Conservation (phyloP, 2,329 filamentous ascomycete species). For the Stachybotrys chlorohalonatus region DNA sequence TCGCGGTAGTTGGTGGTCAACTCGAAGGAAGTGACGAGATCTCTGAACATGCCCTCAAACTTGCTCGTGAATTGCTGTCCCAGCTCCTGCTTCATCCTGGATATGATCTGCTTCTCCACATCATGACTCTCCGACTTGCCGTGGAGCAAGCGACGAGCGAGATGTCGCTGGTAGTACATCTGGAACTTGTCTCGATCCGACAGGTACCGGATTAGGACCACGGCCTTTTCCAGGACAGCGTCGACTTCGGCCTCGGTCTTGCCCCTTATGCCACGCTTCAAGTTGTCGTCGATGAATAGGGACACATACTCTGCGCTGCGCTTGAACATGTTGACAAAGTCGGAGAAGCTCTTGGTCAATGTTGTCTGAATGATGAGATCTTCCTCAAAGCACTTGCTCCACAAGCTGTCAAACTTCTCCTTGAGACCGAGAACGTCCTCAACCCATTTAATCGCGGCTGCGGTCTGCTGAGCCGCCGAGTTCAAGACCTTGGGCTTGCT, state of each 20-base stretch:
- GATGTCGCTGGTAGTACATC: slow-evolving; percentile 95
- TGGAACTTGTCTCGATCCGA: slow-evolving; percentile 93
- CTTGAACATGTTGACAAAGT: slow-evolving; percentile 87
- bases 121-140: slow-evolving; percentile 86
- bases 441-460: slow-evolving; percentile 88
- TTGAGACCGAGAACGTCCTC: slow-evolving; percentile 82
- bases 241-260: slow-evolving; percentile 89
- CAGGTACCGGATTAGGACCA: slow-evolving; percentile 78
- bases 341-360: slow-evolving; percentile 76
- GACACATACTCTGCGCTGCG: slow-evolving; percentile 89
- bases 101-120: slow-evolving; percentile 91
- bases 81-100: slow-evolving; percentile 92
- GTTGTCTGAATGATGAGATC: slow-evolving; percentile 75
- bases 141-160: slow-evolving; percentile 78
- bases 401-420: slow-evolving; percentile 79
- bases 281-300: slow-evolving; percentile 91
- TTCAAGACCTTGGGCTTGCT: slow-evolving; percentile 22
- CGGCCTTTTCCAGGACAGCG: slow-evolving; percentile 76
- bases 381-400: slow-evolving; percentile 59
- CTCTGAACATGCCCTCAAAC: slow-evolving; percentile 96
- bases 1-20: slow-evolving; percentile 68
- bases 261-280: slow-evolving; percentile 88
- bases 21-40: slow-evolving; percentile 82
- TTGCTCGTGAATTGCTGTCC: slow-evolving; percentile 90
- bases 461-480: slow-evolving; percentile 67